phyloP scores from a whole-genome alignment of 1,284 basidiomycete genomes.

The Cryptococcus floricola region DNA sequence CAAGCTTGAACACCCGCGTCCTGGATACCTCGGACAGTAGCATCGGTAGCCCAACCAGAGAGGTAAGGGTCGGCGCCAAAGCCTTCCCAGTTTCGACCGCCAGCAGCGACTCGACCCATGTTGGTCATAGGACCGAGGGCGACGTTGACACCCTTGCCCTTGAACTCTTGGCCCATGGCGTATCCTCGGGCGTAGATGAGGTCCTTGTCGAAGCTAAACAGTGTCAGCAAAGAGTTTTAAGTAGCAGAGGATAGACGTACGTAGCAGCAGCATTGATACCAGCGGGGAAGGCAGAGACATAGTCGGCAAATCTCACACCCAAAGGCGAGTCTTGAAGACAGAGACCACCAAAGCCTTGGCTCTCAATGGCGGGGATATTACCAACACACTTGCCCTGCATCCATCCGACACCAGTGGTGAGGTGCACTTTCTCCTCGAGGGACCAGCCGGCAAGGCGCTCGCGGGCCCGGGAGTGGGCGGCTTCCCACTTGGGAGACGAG shows the following conservation, averaged over 20 bases:
- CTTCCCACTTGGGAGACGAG: slow-evolving; percentile 21
- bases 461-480: slow-evolving; percentile 43
- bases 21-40: slow-evolving; percentile 72
- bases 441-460: slow-evolving; percentile 46
- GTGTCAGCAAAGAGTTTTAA: neutral
- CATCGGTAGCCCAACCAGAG: slow-evolving; percentile 62
- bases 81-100: slow-evolving; percentile 80
- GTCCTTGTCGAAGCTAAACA: slow-evolving; percentile 61
- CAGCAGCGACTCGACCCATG: slow-evolving; percentile 58
- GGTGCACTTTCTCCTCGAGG: slow-evolving; percentile 50
- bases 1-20: slow-evolving; percentile 60
- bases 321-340: slow-evolving; percentile 58
- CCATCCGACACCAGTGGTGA: slow-evolving; percentile 52
- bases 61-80: slow-evolving; percentile 68
- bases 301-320: slow-evolving; percentile 63
- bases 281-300: slow-evolving; percentile 66
- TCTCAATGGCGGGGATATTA: slow-evolving; percentile 61
- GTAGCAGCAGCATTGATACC: slow-evolving; percentile 70
- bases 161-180: slow-evolving; percentile 72
- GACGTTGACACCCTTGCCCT: slow-evolving; percentile 73
- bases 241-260: slow-evolving; percentile 30
- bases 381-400: slow-evolving; percentile 58
- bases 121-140: slow-evolving; percentile 56
- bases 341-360: slow-evolving; percentile 63
- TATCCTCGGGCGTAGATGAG: slow-evolving; percentile 68